A percentile compares a stretch with the other conserved stretches of the same genome.
These are phyloP conservation scores for Fallopia convolvulus DNA, from an alignment of 148 eudicot genomes.

Conservation along the genomic window DNA sequence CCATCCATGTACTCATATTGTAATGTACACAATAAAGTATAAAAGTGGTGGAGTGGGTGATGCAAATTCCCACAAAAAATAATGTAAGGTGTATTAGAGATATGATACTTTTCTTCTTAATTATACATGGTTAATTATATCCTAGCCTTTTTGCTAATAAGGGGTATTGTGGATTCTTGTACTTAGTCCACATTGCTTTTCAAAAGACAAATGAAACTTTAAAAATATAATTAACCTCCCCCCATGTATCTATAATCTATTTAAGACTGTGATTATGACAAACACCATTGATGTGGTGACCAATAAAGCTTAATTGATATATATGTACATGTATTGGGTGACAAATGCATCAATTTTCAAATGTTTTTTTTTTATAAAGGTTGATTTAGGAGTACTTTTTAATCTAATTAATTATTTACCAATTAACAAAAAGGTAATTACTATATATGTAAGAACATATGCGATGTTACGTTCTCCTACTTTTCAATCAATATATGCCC, in stretches of 20 bases:
- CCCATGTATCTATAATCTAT: neutral
- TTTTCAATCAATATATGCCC: neutral
- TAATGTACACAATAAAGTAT: neutral
- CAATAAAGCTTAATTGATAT: neutral
- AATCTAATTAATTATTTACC: neutral
- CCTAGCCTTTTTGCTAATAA: neutral
- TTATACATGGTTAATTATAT: neutral
- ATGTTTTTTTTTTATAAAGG: neutral
- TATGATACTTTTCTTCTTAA: neutral
- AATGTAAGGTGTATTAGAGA: neutral
- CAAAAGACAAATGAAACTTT: neutral
- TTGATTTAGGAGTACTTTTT: neutral
- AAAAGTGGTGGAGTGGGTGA: neutral
- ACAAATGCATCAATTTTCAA: constrained; percentile 4
- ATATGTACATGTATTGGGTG: neutral
- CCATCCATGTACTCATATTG: neutral
- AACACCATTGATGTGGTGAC: neutral
- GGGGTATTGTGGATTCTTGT: neutral
- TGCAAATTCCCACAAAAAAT: neutral
- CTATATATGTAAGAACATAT: neutral
- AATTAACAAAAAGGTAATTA: neutral
- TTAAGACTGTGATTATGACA: constrained; percentile 1
- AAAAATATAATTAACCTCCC: neutral
- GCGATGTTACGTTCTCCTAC: neutral
- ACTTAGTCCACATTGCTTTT: neutral